Percentiles rank a stretch among this genome's conserved stretches.
Conservation (phyloP, 176 grass and related monocot species). For the Zizania latifolia region DNA sequence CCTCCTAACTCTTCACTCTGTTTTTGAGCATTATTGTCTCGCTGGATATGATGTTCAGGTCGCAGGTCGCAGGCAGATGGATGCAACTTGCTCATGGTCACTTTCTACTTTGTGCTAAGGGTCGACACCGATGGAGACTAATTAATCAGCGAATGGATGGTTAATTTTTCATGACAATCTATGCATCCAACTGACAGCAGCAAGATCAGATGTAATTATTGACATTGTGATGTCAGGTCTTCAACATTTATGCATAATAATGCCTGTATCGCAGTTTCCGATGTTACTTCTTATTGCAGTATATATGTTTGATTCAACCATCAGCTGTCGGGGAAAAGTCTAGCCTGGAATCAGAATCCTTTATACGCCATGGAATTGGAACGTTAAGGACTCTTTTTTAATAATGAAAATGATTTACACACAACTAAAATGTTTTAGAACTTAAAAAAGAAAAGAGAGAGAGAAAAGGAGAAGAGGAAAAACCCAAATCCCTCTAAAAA, state of each 20-base stretch:
- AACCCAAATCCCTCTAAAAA: too few species aligned
- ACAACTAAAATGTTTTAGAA: too few species aligned
- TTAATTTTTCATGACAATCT: constrained; percentile 3
- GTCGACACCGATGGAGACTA: constrained; percentile 12
- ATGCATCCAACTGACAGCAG: not conserved
- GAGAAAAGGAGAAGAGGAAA: too few species aligned
- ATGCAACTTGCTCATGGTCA: not conserved
- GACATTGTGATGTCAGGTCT: not conserved
- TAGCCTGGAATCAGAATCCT: constrained; percentile 5
- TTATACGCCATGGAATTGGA: not conserved
- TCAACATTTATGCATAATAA: too few species aligned
- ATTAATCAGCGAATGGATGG: constrained; percentile 11
- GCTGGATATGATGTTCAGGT: constrained; percentile 1
- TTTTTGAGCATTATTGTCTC: constrained; percentile 22
- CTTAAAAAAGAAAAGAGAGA: too few species aligned
- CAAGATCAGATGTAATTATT: not conserved
- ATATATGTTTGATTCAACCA: not conserved
- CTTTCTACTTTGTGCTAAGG: constrained; percentile 15
- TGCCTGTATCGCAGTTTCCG: too few species aligned
- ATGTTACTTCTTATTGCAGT: too few species aligned
- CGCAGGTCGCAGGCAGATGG: constrained; percentile 7
- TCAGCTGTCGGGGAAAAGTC: constrained; percentile 23
- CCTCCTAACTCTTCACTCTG: constrained; percentile 14
- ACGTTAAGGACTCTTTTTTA: too few species aligned
- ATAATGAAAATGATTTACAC: too few species aligned